A percentile compares a stretch with the other conserved stretches of the same genome.
These are phyloP conservation scores for Populus deltoides DNA, from an alignment of 345 rosid genomes.

Conservation along the genomic window DNA sequence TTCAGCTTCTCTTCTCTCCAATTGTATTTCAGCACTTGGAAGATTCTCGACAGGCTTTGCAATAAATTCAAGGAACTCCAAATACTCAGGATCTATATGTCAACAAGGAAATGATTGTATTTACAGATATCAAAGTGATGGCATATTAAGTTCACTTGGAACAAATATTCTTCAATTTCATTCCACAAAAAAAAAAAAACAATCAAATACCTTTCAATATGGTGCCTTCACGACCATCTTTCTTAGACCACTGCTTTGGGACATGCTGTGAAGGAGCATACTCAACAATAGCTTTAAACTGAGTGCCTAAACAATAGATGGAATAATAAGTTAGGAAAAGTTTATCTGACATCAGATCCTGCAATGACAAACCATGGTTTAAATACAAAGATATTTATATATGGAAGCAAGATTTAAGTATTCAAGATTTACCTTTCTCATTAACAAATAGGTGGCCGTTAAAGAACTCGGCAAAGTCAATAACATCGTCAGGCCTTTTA, in stretches of 20 bases:
- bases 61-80: constrained; percentile 72
- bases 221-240: constrained; percentile 69
- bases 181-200: neutral
- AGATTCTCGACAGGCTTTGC: constrained; percentile 74
- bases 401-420: neutral
- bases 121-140: constrained; percentile 15
- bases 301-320: constrained; percentile 44
- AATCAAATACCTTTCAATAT: constrained; percentile 45
- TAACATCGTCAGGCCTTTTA: constrained; percentile 56
- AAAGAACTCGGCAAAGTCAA: constrained; percentile 72
- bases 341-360: neutral
- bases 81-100: constrained; percentile 62
- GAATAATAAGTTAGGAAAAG: neutral
- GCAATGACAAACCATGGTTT: constrained; percentile 3
- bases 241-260: constrained; percentile 55
- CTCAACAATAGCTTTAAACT: constrained; percentile 62
- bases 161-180: neutral
- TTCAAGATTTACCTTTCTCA: constrained; percentile 59
- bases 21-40: constrained; percentile 71
- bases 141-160: constrained; percentile 8
- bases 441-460: constrained; percentile 71
- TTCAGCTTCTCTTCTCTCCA: constrained; percentile 71
- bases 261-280: constrained; percentile 71
- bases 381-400: neutral
- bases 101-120: constrained; percentile 26